These are phyloP conservation scores for Gossypium raimondii DNA, from an alignment of 345 rosid genomes.

Conservation along the genomic window DNA sequence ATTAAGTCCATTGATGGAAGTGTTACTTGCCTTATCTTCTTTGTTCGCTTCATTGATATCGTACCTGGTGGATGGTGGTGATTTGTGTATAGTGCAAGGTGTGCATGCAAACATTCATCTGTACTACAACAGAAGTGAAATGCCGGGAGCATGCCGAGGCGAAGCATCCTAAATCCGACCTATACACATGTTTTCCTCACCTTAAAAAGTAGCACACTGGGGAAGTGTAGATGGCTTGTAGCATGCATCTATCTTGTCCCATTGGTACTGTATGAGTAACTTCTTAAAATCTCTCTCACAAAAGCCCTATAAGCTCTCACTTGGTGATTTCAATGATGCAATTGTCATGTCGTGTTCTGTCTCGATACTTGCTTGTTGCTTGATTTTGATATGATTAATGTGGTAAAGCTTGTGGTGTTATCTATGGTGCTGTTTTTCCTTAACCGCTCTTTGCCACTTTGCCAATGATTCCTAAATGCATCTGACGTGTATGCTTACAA, in stretches of 20 bases:
- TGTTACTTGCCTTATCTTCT: constrained; percentile 5
- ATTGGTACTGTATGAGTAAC: not conserved
- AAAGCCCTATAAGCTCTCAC: not conserved
- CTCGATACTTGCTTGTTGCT: not conserved
- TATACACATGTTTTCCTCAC: constrained; percentile 23
- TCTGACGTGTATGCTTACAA: too few relatives aligned
- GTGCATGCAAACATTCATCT: constrained; percentile 39
- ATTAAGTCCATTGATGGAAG: not conserved
- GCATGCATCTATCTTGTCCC: constrained; percentile 6
- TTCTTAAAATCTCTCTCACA: not conserved
- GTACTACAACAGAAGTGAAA: constrained; percentile 37
- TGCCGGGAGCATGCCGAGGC: constrained; percentile 36
- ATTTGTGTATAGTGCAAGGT: constrained; percentile 30
- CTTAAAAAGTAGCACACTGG: constrained; percentile 11
- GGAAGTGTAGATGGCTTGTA: not conserved
- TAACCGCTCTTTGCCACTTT: not conserved
- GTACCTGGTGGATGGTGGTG: not conserved
- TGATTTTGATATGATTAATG: not conserved
- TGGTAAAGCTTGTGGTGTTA: not conserved
- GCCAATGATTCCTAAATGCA: too few relatives aligned
- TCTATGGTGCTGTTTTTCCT: not conserved
- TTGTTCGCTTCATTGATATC: constrained; percentile 6
- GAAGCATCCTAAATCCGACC: constrained; percentile 27
- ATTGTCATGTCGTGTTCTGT: not conserved
- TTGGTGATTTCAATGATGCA: not conserved